A percentile compares a stretch with the other conserved stretches of the same genome.
Conservation (phyloP, 2,329 filamentous ascomycete species). For the Venturia carpophila region DNA sequence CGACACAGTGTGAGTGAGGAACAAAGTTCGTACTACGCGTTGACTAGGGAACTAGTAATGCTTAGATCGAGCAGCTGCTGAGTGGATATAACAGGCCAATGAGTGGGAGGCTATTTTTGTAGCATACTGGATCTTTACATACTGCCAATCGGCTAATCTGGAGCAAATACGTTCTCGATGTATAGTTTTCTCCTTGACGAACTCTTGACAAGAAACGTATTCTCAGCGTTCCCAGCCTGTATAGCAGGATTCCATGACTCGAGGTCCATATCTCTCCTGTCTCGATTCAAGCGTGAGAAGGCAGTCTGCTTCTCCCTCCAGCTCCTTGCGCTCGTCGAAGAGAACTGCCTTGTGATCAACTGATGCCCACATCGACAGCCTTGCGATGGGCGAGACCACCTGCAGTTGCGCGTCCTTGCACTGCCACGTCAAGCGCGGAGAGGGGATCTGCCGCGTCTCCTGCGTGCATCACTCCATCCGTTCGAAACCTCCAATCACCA, state of each 20-base stretch:
- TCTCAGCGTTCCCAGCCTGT: background rate
- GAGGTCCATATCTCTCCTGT: background rate
- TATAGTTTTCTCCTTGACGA: background rate
- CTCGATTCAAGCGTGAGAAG: background rate
- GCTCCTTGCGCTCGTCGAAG: background rate
- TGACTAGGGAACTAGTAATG: background rate
- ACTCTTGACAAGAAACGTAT: background rate
- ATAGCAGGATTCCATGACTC: background rate
- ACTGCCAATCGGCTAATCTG: background rate
- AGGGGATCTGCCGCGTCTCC: constrained; percentile 3
- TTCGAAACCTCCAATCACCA: constrained; percentile 4
- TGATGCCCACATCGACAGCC: background rate
- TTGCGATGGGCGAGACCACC: background rate
- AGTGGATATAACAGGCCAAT: background rate
- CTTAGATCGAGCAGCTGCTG: background rate
- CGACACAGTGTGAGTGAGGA: background rate
- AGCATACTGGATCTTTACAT: background rate
- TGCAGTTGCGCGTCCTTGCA: constrained; percentile 11
- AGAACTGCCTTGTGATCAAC: background rate
- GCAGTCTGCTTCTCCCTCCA: background rate
- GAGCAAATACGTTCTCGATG: background rate
- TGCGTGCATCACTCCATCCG: background rate
- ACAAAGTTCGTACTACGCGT: background rate
- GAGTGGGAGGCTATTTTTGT: background rate
- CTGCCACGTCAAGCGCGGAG: background rate